phyloP scores from a whole-genome alignment of 495 filamentous ascomycete species.

The Penicillium antarcticum region DNA sequence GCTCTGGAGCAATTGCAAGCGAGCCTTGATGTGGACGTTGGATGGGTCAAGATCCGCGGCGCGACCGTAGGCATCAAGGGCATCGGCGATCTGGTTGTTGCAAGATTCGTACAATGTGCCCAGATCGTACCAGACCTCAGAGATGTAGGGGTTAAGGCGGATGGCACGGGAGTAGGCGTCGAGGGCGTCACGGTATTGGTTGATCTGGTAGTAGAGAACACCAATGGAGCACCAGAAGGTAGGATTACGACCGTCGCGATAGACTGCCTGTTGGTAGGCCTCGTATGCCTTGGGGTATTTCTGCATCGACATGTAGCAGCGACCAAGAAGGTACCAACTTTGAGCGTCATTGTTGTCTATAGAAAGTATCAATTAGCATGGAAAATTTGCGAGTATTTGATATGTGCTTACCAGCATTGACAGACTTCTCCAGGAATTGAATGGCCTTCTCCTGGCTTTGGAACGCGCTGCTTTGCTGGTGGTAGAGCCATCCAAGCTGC shows the following conservation, averaged over 20 bases:
- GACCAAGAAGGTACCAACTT: constrained; percentile 96
- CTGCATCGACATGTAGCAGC: constrained; percentile 99
- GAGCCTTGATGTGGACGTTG: constrained; percentile 95
- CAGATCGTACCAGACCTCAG: constrained; percentile 98
- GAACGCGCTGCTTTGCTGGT: constrained; percentile 89
- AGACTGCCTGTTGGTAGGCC: constrained; percentile 98
- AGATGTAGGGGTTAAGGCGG: constrained; percentile 96
- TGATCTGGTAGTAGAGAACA: constrained; percentile 99
- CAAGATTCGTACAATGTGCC: constrained; percentile 98
- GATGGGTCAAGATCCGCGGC: constrained; percentile 90
- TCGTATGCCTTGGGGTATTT: constrained; percentile 99
- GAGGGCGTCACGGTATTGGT: constrained; percentile 97
- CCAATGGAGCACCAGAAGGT: constrained; percentile 99
- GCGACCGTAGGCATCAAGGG: constrained; percentile 90
- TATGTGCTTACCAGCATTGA: constrained; percentile 71
- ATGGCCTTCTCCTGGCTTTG: constrained; percentile 92
- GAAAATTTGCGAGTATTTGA: not conserved
- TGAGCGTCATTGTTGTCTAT: constrained; percentile 90
- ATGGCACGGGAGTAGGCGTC: constrained; percentile 99
- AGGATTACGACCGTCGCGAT: constrained; percentile 95
- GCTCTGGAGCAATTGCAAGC: constrained; percentile 80
- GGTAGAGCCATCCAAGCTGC: constrained; percentile 96
- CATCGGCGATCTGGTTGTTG: constrained; percentile 97
- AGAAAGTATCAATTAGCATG: not conserved
- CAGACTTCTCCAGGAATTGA: constrained; percentile 96